Evolutionary conservation across 352 stramenopile species (phyloP), one percentile per base, ranked within the genome.

Genomic region (Phytopythium sindhum): DNA sequence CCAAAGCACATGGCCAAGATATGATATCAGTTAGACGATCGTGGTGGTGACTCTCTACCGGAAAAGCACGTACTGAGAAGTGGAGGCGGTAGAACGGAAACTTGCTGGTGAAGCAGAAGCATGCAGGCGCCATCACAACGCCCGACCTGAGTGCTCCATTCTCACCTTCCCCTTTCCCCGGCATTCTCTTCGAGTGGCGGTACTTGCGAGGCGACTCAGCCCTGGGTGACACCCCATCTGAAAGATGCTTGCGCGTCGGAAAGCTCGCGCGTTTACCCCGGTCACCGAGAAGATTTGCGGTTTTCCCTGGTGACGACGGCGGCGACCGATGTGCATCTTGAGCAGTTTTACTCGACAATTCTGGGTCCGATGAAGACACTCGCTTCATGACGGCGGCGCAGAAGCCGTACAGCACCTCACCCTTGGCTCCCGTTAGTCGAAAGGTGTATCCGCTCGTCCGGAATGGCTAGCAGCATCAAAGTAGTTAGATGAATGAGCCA

Each of bases 71-170:
- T 68, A 95, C 86, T 64, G 78, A 68, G 65, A 93, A 95, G 57
- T 95, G 83, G 17, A 95, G 77, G 15, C 85, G 85, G 65, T 95
- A 95, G 69, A 95, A 92, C 12, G 86, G 86, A 52, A 93, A 95
- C 35, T 95, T 95, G 77, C 84, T 91, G 12, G 85, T 95, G 56
- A 95, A 84, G 60, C 84, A 95, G 56, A 88, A 95, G 63, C 84
- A 93, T 3, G 89, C 68, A 1, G 86, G 84, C 14, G 84, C 84
- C 41, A 95, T 70, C 48, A 53, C 24, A 4, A 61, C 56, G 28
- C 42, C 19, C 23, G 29, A 15, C n/a, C 10, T 41, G 51, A 29
- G 11, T 23, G 33, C 23, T n/a, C 6, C 52, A 29, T 31, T 50
- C n/a, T 26, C 35, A 2, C 0, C 11, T n/a, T 33, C 23, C 9